Evolutionary conservation across 257 asterid genomes (phyloP).

Genomic region (Primulina huaijiensis): DNA sequence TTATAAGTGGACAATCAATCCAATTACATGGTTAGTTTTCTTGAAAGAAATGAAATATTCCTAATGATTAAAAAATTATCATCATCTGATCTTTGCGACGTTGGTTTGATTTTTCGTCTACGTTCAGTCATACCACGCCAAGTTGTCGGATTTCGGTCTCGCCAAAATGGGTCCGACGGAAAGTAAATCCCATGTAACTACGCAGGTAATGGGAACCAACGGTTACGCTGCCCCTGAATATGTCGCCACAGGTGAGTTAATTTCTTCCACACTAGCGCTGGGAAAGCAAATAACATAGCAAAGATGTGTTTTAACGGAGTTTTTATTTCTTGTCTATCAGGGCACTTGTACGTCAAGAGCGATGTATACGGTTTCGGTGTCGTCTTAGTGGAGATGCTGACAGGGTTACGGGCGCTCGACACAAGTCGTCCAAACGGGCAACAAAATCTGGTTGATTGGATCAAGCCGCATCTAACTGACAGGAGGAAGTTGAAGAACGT

Average conservation of each 20-base stretch:
- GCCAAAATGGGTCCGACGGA: conserved; percentile 54
- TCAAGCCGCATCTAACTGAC: conserved; percentile 45
- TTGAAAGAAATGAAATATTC: neutral
- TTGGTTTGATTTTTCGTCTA: neutral
- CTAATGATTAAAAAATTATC: neutral
- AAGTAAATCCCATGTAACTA: conserved; percentile 47
- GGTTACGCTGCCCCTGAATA: conserved; percentile 62
- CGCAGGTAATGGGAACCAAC: conserved; percentile 52
- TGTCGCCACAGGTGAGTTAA: conserved; percentile 41
- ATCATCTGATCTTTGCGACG: neutral
- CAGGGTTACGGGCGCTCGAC: conserved; percentile 48
- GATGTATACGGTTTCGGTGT: conserved; percentile 60
- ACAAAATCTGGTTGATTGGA: conserved; percentile 43
- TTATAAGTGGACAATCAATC: neutral
- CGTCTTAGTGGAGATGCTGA: conserved; percentile 51
- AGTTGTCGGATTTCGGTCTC: conserved; percentile 55
- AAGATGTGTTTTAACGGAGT: conserved; percentile 4
- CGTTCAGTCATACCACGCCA: conserved; percentile 43
- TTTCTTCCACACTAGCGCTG: neutral
- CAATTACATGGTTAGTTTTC: neutral
- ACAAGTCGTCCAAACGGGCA: conserved; percentile 41
- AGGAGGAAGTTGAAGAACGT: conserved; percentile 49
- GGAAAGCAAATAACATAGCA: neutral
- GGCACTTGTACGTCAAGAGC: conserved; percentile 58
- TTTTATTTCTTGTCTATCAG: conserved; percentile 21